A percentile compares a stretch with the other conserved stretches of the same genome.
Conservation (phyloP, 306 rosid species). For the Sesbania bispinosa region DNA sequence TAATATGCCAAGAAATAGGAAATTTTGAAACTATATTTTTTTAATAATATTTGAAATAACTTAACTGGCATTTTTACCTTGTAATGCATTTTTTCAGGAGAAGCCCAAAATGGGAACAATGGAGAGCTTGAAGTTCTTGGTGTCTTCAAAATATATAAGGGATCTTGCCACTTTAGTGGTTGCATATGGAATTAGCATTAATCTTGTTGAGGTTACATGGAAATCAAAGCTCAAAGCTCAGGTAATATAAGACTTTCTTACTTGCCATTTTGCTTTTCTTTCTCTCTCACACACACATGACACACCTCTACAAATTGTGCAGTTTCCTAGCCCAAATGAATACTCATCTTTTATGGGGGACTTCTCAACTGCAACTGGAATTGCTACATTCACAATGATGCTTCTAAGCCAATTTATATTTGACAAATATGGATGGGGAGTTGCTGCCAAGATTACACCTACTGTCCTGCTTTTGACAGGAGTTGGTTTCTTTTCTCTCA, state of each 20-base stretch:
- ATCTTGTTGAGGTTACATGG: slow-evolving; percentile 99
- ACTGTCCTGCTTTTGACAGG: slow-evolving; percentile 89
- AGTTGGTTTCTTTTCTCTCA: slow-evolving; percentile 90
- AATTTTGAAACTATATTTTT: neutral
- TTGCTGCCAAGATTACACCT: slow-evolving; percentile 95
- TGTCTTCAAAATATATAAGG: slow-evolving; percentile 87
- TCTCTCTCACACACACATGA: neutral
- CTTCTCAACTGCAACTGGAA: slow-evolving; percentile 97
- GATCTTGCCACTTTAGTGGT: slow-evolving; percentile 99
- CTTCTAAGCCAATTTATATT: slow-evolving; percentile 84
- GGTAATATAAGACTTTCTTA: slow-evolving; percentile 41
- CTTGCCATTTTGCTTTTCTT: neutral
- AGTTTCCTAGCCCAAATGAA: slow-evolving; percentile 99
- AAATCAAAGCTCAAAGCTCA: slow-evolving; percentile 99
- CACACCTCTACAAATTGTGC: slow-evolving; percentile 23
- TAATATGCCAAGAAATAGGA: neutral
- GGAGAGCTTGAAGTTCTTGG: slow-evolving; percentile 99
- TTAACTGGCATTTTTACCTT: neutral
- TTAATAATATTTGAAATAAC: slow-evolving; percentile 4
- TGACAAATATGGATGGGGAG: slow-evolving; percentile 96
- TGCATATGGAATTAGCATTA: slow-evolving; percentile 97
- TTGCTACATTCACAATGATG: slow-evolving; percentile 92
- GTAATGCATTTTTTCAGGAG: slow-evolving; percentile 48
- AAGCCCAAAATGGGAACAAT: slow-evolving; percentile 95
- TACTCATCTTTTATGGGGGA: slow-evolving; percentile 99